Evolutionary conservation across 2,329 filamentous ascomycete species (phyloP), one percentile per base, ranked within the genome.

Genomic region (Trichoderma gracile): DNA sequence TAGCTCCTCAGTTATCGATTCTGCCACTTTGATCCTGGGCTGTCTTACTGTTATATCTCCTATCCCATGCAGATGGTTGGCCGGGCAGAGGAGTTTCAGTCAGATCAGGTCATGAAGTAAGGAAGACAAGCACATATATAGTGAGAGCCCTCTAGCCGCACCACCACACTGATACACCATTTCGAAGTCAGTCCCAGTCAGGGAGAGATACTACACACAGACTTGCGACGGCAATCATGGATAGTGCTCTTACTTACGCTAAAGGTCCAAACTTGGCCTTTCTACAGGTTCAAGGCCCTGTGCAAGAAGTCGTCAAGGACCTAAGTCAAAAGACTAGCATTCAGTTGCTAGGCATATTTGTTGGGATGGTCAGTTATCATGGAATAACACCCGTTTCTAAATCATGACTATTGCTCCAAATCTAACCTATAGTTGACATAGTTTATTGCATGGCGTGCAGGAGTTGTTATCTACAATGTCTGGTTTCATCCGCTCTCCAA

Each of bases 401-500:
- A 21, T 7, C 23, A 49, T n/a, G 40, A 2, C 2, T 9, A 42
- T 42, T 17, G 12, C 3, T 30, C 5, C 8, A 3, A 27, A 6
- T 12, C 6, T 43, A 10, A 33, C 9, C 1, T 14, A 7, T 12
- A 1, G 1, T n/a, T 3, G 9, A 3, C 14, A 9, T 27, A 66
- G 64, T 50, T 63, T 12, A 50, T 67, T 21, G 15, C 43, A 23
- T 38, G 40, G 59, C 33, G 52, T 14, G 25, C 52, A n/a, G 66
- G 65, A 15, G 58, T 52, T 12, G 57, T 21, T 25, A 42, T 71
- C 12, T 70, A 73, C 40, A 70, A 71, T 10, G 45, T 73, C 21
- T 72, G 69, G 68, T 71, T 75, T 47, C 72, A 75, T 50, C 74
- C 74, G 3, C 68, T 75, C 1, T 66, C 72, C 21, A 71, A 71